Conservation (phyloP, 1,284 basidiomycete species). For the Boletus semigastroideus region DNA sequence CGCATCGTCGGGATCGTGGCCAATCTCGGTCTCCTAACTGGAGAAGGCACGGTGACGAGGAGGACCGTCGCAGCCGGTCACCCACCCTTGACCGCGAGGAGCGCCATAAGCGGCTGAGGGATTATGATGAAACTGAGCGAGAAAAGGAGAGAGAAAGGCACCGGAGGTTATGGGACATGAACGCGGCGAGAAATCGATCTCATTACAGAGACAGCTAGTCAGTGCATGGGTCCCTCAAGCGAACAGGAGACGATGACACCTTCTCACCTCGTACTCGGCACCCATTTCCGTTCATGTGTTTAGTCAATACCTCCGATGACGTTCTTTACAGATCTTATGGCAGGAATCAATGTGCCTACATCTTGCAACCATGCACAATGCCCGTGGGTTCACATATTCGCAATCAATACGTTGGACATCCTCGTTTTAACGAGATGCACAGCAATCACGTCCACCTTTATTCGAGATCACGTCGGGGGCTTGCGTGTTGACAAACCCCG, state of each 20-base stretch:
- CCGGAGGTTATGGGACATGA: slow-evolving; percentile 52
- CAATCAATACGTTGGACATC: slow-evolving; percentile 9
- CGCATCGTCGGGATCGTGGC: slow-evolving; percentile 33
- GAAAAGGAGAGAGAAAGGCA: slow-evolving; percentile 53
- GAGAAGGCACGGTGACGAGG: slow-evolving; percentile 16
- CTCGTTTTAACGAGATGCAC: slow-evolving; percentile 27
- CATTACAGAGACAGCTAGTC: slow-evolving; percentile 25
- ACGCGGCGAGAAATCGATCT: slow-evolving; percentile 37
- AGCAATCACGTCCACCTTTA: slow-evolving; percentile 2
- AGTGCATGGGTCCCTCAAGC: slow-evolving; percentile 6
- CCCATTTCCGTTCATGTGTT: slow-evolving; percentile 11
- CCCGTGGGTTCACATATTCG: slow-evolving; percentile 14
- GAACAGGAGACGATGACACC: slow-evolving; percentile 4
- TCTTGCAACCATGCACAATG: slow-evolving; percentile 10
- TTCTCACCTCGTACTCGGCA: slow-evolving; percentile 6
- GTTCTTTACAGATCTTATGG: slow-evolving; percentile 19
- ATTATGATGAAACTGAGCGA: slow-evolving; percentile 44
- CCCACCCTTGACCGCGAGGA: slow-evolving; percentile 28
- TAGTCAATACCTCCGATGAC: slow-evolving; percentile 13
- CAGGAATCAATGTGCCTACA: slow-evolving; percentile 19
- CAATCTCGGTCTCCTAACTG: slow-evolving; percentile 47
- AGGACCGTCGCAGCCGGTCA: slow-evolving; percentile 27
- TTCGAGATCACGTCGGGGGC: slow-evolving; percentile 4
- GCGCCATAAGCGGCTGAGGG: slow-evolving; percentile 20
- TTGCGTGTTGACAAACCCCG: slow-evolving; percentile 6